Evolutionary conservation across 2,329 filamentous ascomycete species (phyloP), one percentile per base, ranked within the genome.

Genomic region (Sphaerostilbella broomeana): DNA sequence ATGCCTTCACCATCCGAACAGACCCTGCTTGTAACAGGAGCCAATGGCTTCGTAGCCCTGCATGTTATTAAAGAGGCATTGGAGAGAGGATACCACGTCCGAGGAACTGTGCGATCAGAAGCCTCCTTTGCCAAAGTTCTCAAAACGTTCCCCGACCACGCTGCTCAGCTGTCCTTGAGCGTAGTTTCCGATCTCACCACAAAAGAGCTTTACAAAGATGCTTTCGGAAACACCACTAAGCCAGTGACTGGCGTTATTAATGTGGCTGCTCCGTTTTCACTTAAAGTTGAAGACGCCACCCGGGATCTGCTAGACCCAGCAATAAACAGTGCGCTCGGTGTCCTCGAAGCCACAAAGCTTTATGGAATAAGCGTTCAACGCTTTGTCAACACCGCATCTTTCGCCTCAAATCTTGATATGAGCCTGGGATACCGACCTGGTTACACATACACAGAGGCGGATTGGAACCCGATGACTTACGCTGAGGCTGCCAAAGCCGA

Each of bases 181-280:
- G 73, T 90, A 44, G 83, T 94, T 10, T 70, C 77, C 34, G 84
- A 94, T 48, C 80, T 94, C 47, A 80, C 81, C 0, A 56, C 77
- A 46, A 71, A 78, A 16, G 75, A 74, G 13, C 84, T 83, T 17
- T 94, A 92, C 49, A 75, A 84, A 42, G 61, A 73, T 45, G 74
- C 31, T 29, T 43, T 43, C 16, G 27, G 61, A 1, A 75, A 78
- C 0, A 32, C 31, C 12, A 13, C 15, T 2, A 32, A 21, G 26
- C 31, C 37, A 7, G 84, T 90, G 46, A 80, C 86, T 51, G 79
- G 74, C 31, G 82, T 90, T 34, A 70, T 87, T 36, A 82, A 87
- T 57, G 86, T 82, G 5, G 82, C 84, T 2, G 81, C 75, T 0
- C 84, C 86, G 0, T 89, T 85, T 64, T 80, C 84, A 51, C 74